Evolutionary conservation across 2,329 filamentous ascomycete genomes (phyloP), one percentile per base, ranked within the genome.

Genomic region (Exophiala xenobiotica): DNA sequence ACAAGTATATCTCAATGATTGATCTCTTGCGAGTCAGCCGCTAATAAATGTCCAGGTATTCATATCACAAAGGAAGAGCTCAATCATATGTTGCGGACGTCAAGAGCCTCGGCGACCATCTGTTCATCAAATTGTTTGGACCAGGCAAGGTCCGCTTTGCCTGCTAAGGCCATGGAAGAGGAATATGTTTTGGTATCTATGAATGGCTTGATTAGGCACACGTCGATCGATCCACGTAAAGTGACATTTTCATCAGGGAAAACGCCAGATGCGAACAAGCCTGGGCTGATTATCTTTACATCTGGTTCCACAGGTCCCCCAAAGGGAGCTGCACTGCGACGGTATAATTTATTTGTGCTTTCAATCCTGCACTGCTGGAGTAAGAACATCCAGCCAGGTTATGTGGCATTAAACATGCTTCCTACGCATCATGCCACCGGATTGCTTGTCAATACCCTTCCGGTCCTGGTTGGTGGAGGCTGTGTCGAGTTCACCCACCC

Each of bases 221-320:
- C 27, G 18, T n/a, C 43, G 3, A 4, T 35, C 11, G 16, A 22
- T 29, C 41, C 24, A 6, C 11, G n/a, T 14, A 31, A 12, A 4
- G n/a, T 44, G 22, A 44, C 2, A n/a, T 56, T 67, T 22, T 65
- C 61, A 6, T 63, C 63, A 2, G 57, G 59, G 44, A 46, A 31
- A 2, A 56, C 57, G 12, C 55, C 60, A 3, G 59, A 66, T 42
- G 54, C 59, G 39, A 65, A 66, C 46, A 51, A 52, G 1, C 59
- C 65, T 12, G 65, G 44, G 33, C 87, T 83, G 61, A 74, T 83
- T 2, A 76, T 87, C 5, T 82, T 86, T 54, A 79, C 78, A 0
- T 78, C 78, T 2, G 78, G 79, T 0, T 79, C 79, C 0, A 78
- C 79, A 1, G 76, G 76, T 45, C 75, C 74, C 40, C 78, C 80